A percentile compares a stretch with the other conserved stretches of the same genome.
Conservation (phyloP, 2,329 filamentous ascomycete genomes). For the Ceratocystis smalleyi region DNA sequence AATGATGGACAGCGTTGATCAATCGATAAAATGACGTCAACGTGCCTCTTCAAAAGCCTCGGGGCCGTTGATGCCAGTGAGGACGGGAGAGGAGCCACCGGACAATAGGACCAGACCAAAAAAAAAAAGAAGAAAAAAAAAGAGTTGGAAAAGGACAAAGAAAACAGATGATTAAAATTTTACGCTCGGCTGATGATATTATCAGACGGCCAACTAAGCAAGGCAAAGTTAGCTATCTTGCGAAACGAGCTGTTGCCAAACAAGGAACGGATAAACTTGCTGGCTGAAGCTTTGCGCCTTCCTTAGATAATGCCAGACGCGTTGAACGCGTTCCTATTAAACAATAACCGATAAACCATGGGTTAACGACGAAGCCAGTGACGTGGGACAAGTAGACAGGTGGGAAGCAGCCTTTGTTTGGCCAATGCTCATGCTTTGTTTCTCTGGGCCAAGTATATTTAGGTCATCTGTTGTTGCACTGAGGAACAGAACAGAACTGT, state of each 20-base stretch:
- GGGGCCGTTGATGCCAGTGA: not conserved
- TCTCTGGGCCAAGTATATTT: not conserved
- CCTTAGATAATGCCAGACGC: conserved; percentile 4
- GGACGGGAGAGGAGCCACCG: not conserved
- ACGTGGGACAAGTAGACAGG: not conserved
- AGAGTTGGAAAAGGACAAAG: not conserved
- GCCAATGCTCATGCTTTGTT: not conserved
- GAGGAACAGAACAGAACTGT: too few species aligned
- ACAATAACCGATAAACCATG: conserved; percentile 2
- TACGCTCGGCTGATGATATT: not conserved
- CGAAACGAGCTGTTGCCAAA: not conserved
- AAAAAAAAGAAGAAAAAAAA: not conserved
- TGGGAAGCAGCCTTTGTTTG: not conserved
- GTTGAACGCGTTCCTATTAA: conserved; percentile 10
- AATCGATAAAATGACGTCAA: conserved; percentile 3
- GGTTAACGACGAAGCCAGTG: conserved; percentile 1
- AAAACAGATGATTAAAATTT: not conserved
- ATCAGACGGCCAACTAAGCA: not conserved
- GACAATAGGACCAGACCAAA: not conserved
- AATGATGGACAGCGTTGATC: not conserved
- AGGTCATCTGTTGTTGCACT: not conserved
- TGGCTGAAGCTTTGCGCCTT: conserved; percentile 1
- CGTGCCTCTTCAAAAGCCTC: not conserved
- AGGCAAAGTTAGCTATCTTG: not conserved
- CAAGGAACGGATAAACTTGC: not conserved